These are phyloP conservation scores for Mimosa bimucronata DNA, from an alignment of 306 rosid genomes.

Conservation along the genomic window DNA sequence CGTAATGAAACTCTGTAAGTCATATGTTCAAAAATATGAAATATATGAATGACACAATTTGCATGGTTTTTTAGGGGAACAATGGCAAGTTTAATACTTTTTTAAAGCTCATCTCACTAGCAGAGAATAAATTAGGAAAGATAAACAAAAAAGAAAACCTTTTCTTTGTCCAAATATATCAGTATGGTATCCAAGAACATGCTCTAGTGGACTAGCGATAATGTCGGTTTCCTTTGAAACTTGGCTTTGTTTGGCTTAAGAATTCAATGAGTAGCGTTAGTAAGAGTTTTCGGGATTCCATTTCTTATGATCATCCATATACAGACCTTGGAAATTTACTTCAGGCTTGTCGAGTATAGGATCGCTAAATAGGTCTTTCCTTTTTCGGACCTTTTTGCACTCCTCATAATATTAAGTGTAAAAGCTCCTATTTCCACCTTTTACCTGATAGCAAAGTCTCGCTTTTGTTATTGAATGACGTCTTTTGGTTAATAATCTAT, in stretches of 20 bases:
- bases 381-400: not conserved
- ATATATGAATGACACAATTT: not conserved
- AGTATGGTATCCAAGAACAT: not conserved
- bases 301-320: not conserved
- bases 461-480: not conserved
- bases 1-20: not conserved
- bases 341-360: not conserved
- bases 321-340: not conserved
- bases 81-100: not conserved
- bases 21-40: not conserved
- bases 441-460: not conserved
- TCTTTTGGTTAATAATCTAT: too few species aligned
- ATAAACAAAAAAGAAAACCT: not conserved
- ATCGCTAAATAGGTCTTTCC: not conserved
- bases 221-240: not conserved
- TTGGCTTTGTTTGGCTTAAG: not conserved
- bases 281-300: not conserved
- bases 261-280: not conserved
- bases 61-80: not conserved
- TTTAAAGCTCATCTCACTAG: not conserved
- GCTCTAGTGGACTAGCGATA: not conserved
- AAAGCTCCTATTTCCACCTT: not conserved
- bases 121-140: not conserved
- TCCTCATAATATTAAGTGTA: not conserved
- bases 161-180: not conserved